Evolutionary conservation across 768 basidiomycete species (phyloP).

Genomic region (Brasilioporus rufonigricans): DNA sequence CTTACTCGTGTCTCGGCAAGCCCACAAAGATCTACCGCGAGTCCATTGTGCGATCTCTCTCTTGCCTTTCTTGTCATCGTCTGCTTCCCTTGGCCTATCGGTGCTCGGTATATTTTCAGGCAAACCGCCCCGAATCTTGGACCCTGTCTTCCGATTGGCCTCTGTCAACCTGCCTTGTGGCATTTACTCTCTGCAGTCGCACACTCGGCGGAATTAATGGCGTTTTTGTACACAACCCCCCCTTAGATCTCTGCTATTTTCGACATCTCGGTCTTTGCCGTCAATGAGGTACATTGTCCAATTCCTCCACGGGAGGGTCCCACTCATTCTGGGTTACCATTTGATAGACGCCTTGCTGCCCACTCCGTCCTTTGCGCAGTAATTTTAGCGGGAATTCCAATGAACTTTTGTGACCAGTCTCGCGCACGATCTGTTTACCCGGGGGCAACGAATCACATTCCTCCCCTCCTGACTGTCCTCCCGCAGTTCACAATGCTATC

Average conservation of each 20-base stretch:
- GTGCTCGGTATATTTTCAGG: slow-evolving; percentile 38
- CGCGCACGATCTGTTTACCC: background rate
- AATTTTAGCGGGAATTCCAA: slow-evolving; percentile 2
- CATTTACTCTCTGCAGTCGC: slow-evolving; percentile 26
- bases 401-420: background rate
- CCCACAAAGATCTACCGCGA: slow-evolving; percentile 22
- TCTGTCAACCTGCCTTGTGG: slow-evolving; percentile 39
- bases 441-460: background rate
- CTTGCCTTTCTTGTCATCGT: slow-evolving; percentile 32
- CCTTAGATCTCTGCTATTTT: slow-evolving; percentile 42
- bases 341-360: slow-evolving; percentile 17
- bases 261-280: slow-evolving; percentile 30
- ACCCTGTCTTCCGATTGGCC: slow-evolving; percentile 48
- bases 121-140: slow-evolving; percentile 45
- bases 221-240: slow-evolving; percentile 41
- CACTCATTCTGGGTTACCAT: slow-evolving; percentile 15
- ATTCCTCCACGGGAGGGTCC: slow-evolving; percentile 20
- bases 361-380: slow-evolving; percentile 7
- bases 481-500: slow-evolving; percentile 15
- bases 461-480: background rate
- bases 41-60: slow-evolving; percentile 16
- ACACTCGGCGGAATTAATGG: slow-evolving; percentile 33
- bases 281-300: slow-evolving; percentile 33
- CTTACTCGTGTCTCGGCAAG: slow-evolving; percentile 29
- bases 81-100: slow-evolving; percentile 39